Conservation (phyloP, 1,284 basidiomycete genomes). For the Cutaneotrichosporon daszewskae region DNA sequence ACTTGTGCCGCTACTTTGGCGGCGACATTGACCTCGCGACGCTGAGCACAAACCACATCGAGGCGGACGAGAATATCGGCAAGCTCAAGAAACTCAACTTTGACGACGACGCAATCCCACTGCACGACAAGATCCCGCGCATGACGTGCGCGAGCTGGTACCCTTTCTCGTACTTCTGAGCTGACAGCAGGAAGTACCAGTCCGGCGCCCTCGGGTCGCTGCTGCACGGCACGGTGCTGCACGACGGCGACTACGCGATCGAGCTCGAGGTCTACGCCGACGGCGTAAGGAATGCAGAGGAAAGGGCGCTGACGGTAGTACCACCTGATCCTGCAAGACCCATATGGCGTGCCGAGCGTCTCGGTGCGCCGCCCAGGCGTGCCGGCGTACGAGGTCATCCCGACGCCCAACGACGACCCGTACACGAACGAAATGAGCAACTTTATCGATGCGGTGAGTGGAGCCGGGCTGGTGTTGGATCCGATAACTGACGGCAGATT, state of each 20-base stretch:
- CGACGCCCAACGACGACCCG: constrained; percentile 44
- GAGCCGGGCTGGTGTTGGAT: too few species aligned
- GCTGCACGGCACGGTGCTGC: constrained; percentile 38
- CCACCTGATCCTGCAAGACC: constrained; percentile 44
- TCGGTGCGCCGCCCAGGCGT: constrained; percentile 44
- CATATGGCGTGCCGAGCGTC: constrained; percentile 44
- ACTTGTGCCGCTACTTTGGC: constrained; percentile 51
- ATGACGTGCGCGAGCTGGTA: constrained; percentile 48
- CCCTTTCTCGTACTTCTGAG: constrained; percentile 12
- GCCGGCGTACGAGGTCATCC: constrained; percentile 34
- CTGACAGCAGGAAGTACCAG: constrained; percentile 37
- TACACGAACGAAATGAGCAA: constrained; percentile 47
- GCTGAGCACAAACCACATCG: constrained; percentile 41
- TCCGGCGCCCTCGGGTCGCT: constrained; percentile 40
- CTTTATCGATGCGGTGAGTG: constrained; percentile 44
- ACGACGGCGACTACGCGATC: constrained; percentile 36
- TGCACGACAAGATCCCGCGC: constrained; percentile 45
- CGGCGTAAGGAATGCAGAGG: constrained; percentile 49
- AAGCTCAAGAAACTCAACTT: constrained; percentile 48
- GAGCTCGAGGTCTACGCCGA: constrained; percentile 44
- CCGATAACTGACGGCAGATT: constrained; percentile 23
- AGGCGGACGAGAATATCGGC: constrained; percentile 48
- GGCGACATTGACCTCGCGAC: constrained; percentile 52
- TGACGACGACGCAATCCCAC: constrained; percentile 48
- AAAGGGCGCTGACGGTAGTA: constrained; percentile 28